These are phyloP conservation scores for Kurtzmaniella quercitrusa DNA, from an alignment of 1,139 yeast species.

Conservation along the genomic window DNA sequence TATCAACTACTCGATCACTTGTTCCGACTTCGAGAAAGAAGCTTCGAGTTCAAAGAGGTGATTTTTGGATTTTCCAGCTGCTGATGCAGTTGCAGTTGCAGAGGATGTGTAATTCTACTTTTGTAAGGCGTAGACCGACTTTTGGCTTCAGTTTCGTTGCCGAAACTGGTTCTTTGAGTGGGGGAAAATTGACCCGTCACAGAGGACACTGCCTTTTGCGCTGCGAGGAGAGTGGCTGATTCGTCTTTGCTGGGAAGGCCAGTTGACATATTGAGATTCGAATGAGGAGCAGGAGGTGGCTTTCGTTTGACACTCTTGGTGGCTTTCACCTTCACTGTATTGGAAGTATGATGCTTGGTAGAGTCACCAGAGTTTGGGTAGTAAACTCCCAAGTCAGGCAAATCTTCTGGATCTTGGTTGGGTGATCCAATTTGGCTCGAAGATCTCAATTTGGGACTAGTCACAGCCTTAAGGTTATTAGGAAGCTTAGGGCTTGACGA, in stretches of 20 bases:
- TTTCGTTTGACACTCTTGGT: constrained; percentile 22
- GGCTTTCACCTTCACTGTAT: background rate
- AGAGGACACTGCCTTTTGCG: constrained; percentile 43
- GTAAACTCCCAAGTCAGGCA: constrained; percentile 16
- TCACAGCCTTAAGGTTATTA: background rate
- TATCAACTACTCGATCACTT: constrained; percentile 11
- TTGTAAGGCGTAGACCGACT: constrained; percentile 4
- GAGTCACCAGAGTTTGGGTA: background rate
- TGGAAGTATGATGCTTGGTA: constrained; percentile 12
- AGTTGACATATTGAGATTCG: constrained; percentile 28
- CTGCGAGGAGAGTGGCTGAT: constrained; percentile 37
- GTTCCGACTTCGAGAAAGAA: constrained; percentile 40
- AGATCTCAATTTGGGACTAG: constrained; percentile 14
- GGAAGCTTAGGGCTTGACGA: constrained; percentile 1
- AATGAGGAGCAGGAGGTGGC: constrained; percentile 34
- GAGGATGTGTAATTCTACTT: constrained; percentile 5
- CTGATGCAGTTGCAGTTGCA: background rate
- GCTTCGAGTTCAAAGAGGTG: constrained; percentile 40
- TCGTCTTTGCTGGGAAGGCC: constrained; percentile 25
- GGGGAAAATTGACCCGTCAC: constrained; percentile 18
- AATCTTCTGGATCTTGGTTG: constrained; percentile 17
- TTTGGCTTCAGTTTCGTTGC: constrained; percentile 23
- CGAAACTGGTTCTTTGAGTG: constrained; percentile 32
- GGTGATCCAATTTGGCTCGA: constrained; percentile 17
- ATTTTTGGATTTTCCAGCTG: constrained; percentile 16